Conservation (phyloP, 148 eudicot genomes). For the Beta vulgaris region DNA sequence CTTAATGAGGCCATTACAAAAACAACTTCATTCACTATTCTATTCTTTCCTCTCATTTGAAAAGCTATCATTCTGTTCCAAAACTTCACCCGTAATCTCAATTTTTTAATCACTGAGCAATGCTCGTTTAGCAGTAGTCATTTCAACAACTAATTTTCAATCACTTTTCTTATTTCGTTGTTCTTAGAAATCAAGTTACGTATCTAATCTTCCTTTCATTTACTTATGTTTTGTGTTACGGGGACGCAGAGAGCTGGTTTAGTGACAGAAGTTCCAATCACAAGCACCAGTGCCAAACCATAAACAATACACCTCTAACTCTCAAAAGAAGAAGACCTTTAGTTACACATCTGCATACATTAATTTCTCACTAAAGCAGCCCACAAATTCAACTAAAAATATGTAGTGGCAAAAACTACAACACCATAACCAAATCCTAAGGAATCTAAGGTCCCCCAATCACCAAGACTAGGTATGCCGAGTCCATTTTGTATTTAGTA, state of each 20-base stretch:
- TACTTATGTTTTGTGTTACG: not conserved
- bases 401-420: not conserved
- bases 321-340: no score
- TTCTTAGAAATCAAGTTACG: not conserved
- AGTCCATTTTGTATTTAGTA: not conserved
- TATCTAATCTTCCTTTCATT: not conserved
- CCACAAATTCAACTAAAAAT: not conserved
- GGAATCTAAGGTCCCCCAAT: no score
- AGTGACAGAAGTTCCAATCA: not conserved
- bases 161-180: not conserved
- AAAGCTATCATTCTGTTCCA: not conserved
- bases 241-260: not conserved
- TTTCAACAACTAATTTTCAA: not conserved
- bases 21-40: not conserved
- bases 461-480: no score
- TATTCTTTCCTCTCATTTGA: not conserved
- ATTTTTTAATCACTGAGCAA: not conserved
- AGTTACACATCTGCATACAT: no score
- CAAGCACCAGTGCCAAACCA: no score
- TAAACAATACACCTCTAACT: no score
- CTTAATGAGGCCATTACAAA: not conserved
- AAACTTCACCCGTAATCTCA: not conserved
- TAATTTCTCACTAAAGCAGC: not conserved
- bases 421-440: no score
- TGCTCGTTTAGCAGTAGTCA: not conserved